Base-by-base conservation (phyloP, 805 yeast species). In the Cyberlindnera petersonii region DNA sequence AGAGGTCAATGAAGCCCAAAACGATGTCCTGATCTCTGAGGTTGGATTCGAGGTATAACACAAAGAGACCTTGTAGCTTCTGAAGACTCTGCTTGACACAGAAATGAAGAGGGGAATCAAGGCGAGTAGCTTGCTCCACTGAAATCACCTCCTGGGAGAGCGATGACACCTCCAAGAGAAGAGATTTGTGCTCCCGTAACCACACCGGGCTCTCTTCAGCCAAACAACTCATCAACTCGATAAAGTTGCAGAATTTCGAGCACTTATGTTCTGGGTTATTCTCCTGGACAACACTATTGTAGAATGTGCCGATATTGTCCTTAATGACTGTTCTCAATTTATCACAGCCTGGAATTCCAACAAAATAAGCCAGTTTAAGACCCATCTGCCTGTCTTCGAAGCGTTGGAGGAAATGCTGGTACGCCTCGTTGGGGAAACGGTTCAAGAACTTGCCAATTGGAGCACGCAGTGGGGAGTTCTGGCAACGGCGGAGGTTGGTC, bases 361-460 rank as follows among this genome's bases (percentile, higher is more conserved):
- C 75, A 51, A 87, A 77, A 41, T 77, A 79, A 0, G 85, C 79
- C 48, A 85, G 72, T 63, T 81, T 72, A 16, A 77, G 70, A 15
- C 61, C 46, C 84, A 95, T 53, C 69, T 71, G 53, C 39, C 95
- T 68, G 35, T 78, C 77, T 22, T 74, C 72, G 58, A 83, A 73
- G 53, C 82, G 79, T 21, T 74, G 75, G 24, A 74, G 65, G 63
- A 86, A 89, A 55, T 79, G 85, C 21, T 77, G 77, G 35, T 78
- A 68, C 4, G 94, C 74, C 48, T 89, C 84, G 18, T 72, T 75
- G 2, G 94, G 79, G 58, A 88, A 91, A 43, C 96, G 69, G 59
- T 88, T 78, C 61, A 93, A 65, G 55, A 84, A 93, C 56, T 82
- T 83, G 7, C 94, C 89, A 32, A 91, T 75, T 3, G 98, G 96